Conservation (phyloP, 2,329 filamentous ascomycete species). For the Epichloe sibirici region DNA sequence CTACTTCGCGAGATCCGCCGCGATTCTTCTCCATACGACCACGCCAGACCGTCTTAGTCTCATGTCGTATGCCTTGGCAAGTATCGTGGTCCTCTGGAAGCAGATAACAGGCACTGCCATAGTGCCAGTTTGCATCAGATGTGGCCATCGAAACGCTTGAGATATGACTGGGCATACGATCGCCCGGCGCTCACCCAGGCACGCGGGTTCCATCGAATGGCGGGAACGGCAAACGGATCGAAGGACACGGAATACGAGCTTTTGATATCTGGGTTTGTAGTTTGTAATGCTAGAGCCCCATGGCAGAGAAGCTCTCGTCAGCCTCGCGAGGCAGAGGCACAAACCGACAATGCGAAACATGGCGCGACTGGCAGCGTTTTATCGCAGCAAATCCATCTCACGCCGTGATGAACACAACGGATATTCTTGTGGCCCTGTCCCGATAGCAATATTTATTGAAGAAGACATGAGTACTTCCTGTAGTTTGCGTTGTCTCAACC, state of each 20-base stretch:
- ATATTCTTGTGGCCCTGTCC: too few species aligned
- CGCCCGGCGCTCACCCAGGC: background rate
- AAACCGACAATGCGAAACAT: background rate
- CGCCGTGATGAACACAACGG: too few species aligned
- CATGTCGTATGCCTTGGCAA: background rate
- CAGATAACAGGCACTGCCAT: background rate
- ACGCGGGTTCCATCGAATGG: constrained; percentile 4
- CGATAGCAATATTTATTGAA: too few species aligned
- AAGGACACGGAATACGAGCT: background rate
- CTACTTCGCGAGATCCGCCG: too few species aligned
- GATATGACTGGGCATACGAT: constrained; percentile 1
- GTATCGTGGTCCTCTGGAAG: background rate
- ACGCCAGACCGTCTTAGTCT: background rate
- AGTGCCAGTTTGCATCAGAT: constrained; percentile 2
- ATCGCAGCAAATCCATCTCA: too few species aligned
- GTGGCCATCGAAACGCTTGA: constrained; percentile 1
- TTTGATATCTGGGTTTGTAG: background rate
- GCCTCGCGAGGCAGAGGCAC: background rate
- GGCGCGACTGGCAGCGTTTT: background rate
- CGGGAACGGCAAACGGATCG: constrained; percentile 2
- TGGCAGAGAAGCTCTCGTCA: background rate
- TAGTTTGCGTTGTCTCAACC: too few species aligned
- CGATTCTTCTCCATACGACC: background rate
- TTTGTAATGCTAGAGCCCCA: background rate
- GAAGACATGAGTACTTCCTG: too few species aligned